Evolutionary conservation across 1,284 basidiomycete genomes (phyloP).

Genomic region (Porodaedalea pini): DNA sequence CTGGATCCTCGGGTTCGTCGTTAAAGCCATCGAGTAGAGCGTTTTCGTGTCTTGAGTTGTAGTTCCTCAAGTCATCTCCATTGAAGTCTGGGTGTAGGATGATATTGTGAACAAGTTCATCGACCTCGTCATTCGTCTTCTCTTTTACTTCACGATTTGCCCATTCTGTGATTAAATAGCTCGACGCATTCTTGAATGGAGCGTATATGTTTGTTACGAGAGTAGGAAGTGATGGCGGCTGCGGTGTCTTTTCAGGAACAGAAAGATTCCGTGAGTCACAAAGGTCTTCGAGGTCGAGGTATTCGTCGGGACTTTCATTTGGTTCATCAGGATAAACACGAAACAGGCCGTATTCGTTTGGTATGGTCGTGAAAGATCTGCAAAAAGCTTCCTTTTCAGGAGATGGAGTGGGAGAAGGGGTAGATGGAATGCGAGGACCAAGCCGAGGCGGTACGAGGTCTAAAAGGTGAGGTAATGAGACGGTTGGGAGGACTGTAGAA

Average conservation of each 20-base stretch:
- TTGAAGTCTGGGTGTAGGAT: conserved; percentile 27
- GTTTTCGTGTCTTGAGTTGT: not conserved
- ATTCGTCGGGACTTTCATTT: not conserved
- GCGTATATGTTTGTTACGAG: conserved; percentile 3
- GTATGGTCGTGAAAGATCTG: not conserved
- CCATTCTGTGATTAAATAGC: conserved; percentile 21
- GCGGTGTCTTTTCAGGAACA: too few species aligned
- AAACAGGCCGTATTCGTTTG: not conserved
- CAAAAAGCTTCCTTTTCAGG: not conserved
- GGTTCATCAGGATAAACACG: conserved; percentile 4
- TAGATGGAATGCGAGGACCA: not conserved
- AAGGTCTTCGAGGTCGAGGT: not conserved
- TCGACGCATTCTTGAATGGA: conserved; percentile 8
- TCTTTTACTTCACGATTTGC: conserved; percentile 22
- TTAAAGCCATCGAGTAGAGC: not conserved
- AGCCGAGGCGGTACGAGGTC: not conserved
- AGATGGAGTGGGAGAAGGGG: not conserved
- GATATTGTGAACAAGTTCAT: conserved; percentile 30
- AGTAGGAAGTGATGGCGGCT: not conserved
- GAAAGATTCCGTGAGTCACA: not conserved
- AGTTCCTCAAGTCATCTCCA: not conserved
- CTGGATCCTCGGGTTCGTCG: not conserved
- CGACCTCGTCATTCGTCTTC: conserved; percentile 27
- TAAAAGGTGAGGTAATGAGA: not conserved
- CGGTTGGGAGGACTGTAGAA: not conserved